These are phyloP conservation scores for Neospermospora avenae DNA, from an alignment of 2,329 filamentous ascomycete species.

Conservation along the genomic window DNA sequence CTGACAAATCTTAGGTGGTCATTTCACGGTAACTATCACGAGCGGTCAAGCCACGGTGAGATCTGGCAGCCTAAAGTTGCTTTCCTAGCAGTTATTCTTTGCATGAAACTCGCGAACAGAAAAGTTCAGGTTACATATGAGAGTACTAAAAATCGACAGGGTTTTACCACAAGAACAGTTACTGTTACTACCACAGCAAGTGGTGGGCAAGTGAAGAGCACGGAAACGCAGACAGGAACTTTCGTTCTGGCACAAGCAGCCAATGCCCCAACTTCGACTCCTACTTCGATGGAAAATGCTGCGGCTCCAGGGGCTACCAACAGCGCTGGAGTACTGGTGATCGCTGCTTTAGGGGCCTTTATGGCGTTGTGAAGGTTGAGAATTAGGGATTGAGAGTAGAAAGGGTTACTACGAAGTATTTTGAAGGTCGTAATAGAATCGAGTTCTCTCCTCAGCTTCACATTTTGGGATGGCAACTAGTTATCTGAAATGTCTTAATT, in stretches of 20 bases:
- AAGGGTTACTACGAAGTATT: neutral
- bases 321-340: neutral
- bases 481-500: neutral
- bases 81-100: neutral
- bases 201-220: neutral
- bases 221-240: constrained; percentile 9
- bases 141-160: neutral
- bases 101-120: neutral
- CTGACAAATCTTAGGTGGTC: neutral
- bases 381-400: neutral
- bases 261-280: neutral
- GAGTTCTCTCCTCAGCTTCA: neutral
- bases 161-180: constrained; percentile 9
- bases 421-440: neutral
- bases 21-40: constrained; percentile 7
- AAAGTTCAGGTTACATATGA: neutral
- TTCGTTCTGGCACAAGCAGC: constrained; percentile 6
- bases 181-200: constrained; percentile 4
- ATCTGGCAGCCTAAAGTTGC: neutral
- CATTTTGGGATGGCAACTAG: neutral
- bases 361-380: neutral
- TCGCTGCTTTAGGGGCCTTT: constrained; percentile 1
- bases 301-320: neutral
- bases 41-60: neutral
- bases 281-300: constrained; percentile 5